Evolutionary conservation across 495 filamentous ascomycete genomes (phyloP), one percentile per base, ranked within the genome.

Genomic region (Coniosporium apollinis): DNA sequence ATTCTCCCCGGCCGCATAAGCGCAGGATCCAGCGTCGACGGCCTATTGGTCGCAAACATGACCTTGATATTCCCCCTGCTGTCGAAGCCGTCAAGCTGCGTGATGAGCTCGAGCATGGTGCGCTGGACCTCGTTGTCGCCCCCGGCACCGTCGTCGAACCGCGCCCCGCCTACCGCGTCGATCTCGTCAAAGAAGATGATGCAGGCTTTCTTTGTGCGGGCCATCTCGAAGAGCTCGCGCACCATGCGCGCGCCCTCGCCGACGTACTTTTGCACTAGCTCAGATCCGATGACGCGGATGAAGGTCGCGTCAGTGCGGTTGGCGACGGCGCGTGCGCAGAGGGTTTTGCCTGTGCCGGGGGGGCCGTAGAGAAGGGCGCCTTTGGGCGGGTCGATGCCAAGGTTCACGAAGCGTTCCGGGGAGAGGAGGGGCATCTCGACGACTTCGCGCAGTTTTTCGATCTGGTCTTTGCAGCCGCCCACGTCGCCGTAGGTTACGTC

Each of bases 121-220:
- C 89, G 69, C 61, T 97, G 89, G n/a, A 97, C 89, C 53, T 97
- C 89, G 55, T 97, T 97, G 57, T 97, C 89, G 42, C 89, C 89
- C 46, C 89, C 89, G 28, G 89, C 91, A 30, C 89, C 89, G 49
- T 97, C 89, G 49, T 97, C 89, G 49, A 97, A 96, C 47, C 89
- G 82, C n/a, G 89, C 89, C 42, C 89, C 89, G 51, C 89, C 89
- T 40, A 97, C 79, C 20, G 89, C 89, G 59, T 97, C 89, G 46
- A 97, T 89, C 62, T 97, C 89, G 63, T 97, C 89, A 57, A 97
- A 97, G 76, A 97, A 97, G 60, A 97, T 97, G 53, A 97, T 97
- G 60, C 89, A 97, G 11, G 89, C 89, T 59, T 97, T 97, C 73
- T 97, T 97, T 28, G 89, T 97, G 33, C 89, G 81, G 13, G 91